Evolutionary conservation across 1,284 basidiomycete genomes (phyloP).

Genomic region (Cryptococcus maquisensis): DNA sequence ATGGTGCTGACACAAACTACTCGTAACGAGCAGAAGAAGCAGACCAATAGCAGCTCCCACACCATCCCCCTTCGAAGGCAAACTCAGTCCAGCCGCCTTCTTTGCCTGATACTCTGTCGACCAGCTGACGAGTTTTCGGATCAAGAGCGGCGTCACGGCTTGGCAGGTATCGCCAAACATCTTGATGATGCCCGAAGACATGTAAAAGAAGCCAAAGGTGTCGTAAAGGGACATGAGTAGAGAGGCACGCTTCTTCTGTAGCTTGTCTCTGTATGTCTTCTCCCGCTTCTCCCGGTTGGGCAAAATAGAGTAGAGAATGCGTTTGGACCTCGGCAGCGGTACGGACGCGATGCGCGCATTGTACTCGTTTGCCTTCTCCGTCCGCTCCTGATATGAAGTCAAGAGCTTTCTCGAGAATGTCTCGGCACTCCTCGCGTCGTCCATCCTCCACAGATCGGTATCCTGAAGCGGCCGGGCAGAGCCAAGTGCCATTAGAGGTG

Average conservation of each 20-base stretch:
- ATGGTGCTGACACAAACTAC: conserved; percentile 69
- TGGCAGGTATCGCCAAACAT: conserved; percentile 66
- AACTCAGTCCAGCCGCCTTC: conserved; percentile 38
- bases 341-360: conserved; percentile 59
- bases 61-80: conserved; percentile 64
- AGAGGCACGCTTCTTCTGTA: conserved; percentile 64
- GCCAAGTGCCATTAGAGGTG: conserved; percentile 59
- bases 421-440: conserved; percentile 54
- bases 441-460: conserved; percentile 78
- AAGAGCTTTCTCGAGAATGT: conserved; percentile 63
- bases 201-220: conserved; percentile 75
- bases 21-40: conserved; percentile 63
- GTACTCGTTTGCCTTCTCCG: conserved; percentile 61
- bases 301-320: conserved; percentile 27
- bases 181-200: conserved; percentile 73
- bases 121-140: conserved; percentile 76
- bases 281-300: conserved; percentile 35
- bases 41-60: conserved; percentile 71
- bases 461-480: conserved; percentile 70
- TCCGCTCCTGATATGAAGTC: conserved; percentile 62
- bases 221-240: conserved; percentile 74
- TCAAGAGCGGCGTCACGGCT: conserved; percentile 71
- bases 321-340: conserved; percentile 29
- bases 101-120: conserved; percentile 61
- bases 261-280: conserved; percentile 44